Evolutionary conservation across 257 asterid genomes (phyloP).

Genomic region (Fraxinus americana): DNA sequence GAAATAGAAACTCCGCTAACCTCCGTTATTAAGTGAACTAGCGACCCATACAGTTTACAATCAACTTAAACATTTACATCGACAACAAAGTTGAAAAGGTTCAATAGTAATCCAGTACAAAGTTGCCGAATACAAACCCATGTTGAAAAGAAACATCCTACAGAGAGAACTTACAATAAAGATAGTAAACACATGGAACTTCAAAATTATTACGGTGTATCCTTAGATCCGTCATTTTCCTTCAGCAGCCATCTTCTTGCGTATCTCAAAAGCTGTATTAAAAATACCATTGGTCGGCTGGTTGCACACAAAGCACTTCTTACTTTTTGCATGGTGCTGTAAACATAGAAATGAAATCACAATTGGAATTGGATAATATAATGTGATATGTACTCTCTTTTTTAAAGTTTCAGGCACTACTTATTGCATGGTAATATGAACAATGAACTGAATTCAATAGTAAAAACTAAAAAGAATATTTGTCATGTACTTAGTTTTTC

Average conservation of each 20-base stretch:
- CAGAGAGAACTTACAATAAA: constrained; percentile 17
- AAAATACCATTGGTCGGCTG: constrained; percentile 94
- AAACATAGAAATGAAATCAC: constrained; percentile 21
- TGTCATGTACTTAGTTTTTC: neutral
- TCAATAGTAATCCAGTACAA: constrained; percentile 22
- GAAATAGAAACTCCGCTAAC: neutral
- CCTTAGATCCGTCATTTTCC: constrained; percentile 42
- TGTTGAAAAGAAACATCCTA: constrained; percentile 6
- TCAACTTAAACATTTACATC: neutral
- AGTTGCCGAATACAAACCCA: constrained; percentile 15
- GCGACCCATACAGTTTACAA: neutral
- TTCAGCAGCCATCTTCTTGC: constrained; percentile 64
- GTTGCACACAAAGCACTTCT: constrained; percentile 98
- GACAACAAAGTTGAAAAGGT: neutral
- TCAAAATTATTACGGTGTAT: neutral
- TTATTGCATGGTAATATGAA: neutral
- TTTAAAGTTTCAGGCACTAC: neutral
- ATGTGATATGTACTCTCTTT: neutral
- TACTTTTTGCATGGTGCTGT: constrained; percentile 93
- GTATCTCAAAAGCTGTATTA: constrained; percentile 95
- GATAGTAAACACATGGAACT: constrained; percentile 17
- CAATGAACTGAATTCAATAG: neutral
- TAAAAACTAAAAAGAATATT: neutral
- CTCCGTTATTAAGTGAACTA: neutral
- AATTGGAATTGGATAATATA: constrained; percentile 14